Base-by-base conservation (phyloP, 768 basidiomycete species). In the Russula olivacea region DNA sequence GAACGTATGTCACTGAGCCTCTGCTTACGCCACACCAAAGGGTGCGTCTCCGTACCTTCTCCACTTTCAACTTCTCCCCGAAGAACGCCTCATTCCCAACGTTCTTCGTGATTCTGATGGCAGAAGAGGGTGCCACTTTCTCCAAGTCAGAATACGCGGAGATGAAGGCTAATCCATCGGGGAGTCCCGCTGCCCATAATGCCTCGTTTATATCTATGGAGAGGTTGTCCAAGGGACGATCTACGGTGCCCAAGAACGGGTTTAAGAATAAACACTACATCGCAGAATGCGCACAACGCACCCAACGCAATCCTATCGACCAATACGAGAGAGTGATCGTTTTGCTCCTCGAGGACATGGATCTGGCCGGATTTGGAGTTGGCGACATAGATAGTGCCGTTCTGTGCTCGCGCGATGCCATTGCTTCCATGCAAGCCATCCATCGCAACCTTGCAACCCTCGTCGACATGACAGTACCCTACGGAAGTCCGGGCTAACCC, bases 371-470 rank as follows among this genome's bases (percentile, higher is more conserved):
- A 64, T n/a, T 77, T 48, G 14, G 71, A 70, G 63, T 79, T 81
- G 4, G 76, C 79, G 23, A 88, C 81, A 69, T 88, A 90, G 64
- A 88, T 74, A 0, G 84, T 85, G n/a, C 81, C 84, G 63, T 88
- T 85, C 11, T 73, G 68, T 6, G 69, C 69, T 19, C 64, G 49
- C 8, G 78, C 77, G 55, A 89, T 87, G 6, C 89, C 89, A 68
- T 90, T 91, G 64, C 75, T 80, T 55, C 75, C 77, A 52, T 72
- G 75, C 59, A 88, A 71, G n/a, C 78, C 76, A 30, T 71, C 70
- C 17, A 81, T 78, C 2, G 82, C 87, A 55, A 80, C 71, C 66
- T 83, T 86, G 72, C 89, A 91, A 2, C 85, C 85, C 19, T 75
- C 66, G 49, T 82, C 76, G 34, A 78, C 71, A 61, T 88, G 78